Base-by-base conservation (phyloP, 192 early-diverging fungal genomes). In the Coemansia furcata region DNA sequence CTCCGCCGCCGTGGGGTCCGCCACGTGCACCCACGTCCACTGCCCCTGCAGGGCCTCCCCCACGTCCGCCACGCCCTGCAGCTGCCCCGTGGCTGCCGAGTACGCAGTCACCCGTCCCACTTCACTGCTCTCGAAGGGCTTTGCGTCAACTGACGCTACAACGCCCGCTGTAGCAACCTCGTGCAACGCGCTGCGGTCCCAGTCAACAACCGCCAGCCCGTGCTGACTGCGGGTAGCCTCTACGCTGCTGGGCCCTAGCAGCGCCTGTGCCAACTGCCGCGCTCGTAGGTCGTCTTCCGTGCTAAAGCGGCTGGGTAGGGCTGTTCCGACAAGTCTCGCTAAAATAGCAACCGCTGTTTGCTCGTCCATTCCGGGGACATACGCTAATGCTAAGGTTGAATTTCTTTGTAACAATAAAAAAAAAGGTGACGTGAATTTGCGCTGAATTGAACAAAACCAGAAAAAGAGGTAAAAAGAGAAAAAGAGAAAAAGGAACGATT, bases 21-120 rank as follows among this genome's bases (percentile, higher is more conserved):
- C 61, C 11, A 88, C 68, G 74, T 92, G 87, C 21, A 92, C 40
- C 91, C 91, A 92, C 77, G 83, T 55, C 46, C 85, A 60, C 10
- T 29, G 62, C 6, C 29, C 55, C 2, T 5, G 21, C 9, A 49
- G 21, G 3, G 36, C 49, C 0, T 23, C 55, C 2, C 10, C 21
- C 4, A 49, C 19, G 21, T 8, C 9, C 9, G 6, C 39, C 33
- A 39, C 19, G 14, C 26, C 14, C 33, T 37, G 26, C 15, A 12
- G 39, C 23, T 1, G 23, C 2, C 38, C 72, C 10, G 57, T n/a
- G 1, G 37, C 37, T 23, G 11, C 19, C 36, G 32, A 38, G 7
- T 21, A 35, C 4, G 36, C 19, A 3, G 59, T 60, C 59, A 38
- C 36, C 15, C 59, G 32, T 17, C 59, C 49, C 15, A 36, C 11